Base-by-base conservation (phyloP, 2,329 filamentous ascomycete species). In the Diaporthe ampelina region DNA sequence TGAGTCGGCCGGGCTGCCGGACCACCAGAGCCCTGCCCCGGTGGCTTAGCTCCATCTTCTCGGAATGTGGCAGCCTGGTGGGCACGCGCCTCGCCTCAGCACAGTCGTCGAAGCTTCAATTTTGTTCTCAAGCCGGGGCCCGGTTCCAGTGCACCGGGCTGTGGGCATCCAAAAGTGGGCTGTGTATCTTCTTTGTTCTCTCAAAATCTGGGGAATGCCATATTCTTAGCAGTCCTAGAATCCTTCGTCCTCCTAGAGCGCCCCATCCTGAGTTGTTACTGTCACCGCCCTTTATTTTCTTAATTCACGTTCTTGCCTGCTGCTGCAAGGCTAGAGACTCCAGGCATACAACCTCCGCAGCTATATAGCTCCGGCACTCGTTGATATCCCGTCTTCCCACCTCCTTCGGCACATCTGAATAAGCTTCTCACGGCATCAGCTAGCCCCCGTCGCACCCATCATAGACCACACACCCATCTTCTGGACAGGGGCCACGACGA, bases 401-500 rank as follows among this genome's bases (percentile, higher is more conserved):
- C 2, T 52, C 69, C 35, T 54, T 7, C 57, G 56, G 56, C n/a
- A 37, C 50, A 37, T 61, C 43, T 40, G 54, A 40, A 21, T 52
- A 61, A 71, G 56, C 56, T 61, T 71, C 69, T 71, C 56, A 73
- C 56, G 65, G 35, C 29, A 50, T 71, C 52, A 58, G 50, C 37
- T 45, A 45, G 52, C 43, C 17, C 37, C 70, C 26, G 8, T 58
- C 50, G 48, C 71, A 50, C 48, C 37, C 11, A 29, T n/a, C 8
- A 43, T 65, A 56, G n/a, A 67, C 21, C 29, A 52, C 56, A 32
- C 37, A 43, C 58, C 54, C 43, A 61, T 52, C 69, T 61, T 35
- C 24, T 40, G 69, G 69, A 40, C 43, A 71, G 56, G 67, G 43
- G 29, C 57, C 56, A 71, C 43, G n/a, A 83, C 80, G 77, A 83